Conservation (phyloP, 169 alveolate genomes). For the Cryptosporidium baileyi region DNA sequence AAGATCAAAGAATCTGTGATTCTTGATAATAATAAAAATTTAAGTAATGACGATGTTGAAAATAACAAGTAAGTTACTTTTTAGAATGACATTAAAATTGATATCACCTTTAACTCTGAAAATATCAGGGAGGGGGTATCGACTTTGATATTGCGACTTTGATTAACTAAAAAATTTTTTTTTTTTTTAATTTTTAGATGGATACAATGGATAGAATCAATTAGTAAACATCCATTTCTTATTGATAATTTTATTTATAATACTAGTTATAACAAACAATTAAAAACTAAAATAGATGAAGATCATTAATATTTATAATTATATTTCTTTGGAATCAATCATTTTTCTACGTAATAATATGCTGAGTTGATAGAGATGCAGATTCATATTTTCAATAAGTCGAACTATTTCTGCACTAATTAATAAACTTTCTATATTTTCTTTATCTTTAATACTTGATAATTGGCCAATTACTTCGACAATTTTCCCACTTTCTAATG, state of each 20-base stretch:
- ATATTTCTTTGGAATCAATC: too few species aligned
- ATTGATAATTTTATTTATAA: constrained; percentile 41
- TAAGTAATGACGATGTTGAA: neutral
- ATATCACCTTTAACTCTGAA: too few species aligned
- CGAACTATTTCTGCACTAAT: neutral
- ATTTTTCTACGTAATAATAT: constrained; percentile 50
- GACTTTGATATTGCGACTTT: too few species aligned
- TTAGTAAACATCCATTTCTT: constrained; percentile 42
- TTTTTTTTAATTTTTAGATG: neutral
- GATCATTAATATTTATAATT: too few species aligned
- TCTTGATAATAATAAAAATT: neutral
- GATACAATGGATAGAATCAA: constrained; percentile 64
- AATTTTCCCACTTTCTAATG: constrained; percentile 13
- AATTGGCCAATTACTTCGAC: constrained; percentile 43
- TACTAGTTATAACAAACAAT: constrained; percentile 5
- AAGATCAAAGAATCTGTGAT: neutral
- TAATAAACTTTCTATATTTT: neutral
- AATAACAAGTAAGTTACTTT: constrained; percentile 48
- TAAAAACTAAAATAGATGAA: too few species aligned
- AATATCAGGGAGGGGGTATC: too few species aligned
- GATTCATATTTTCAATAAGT: neutral
- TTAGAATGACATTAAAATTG: neutral
- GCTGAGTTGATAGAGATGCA: constrained; percentile 37
- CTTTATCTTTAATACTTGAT: neutral
- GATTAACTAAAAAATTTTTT: too few species aligned